These are phyloP conservation scores for Puccinia brachypodii DNA, from an alignment of 1,284 basidiomycete genomes.

Conservation along the genomic window DNA sequence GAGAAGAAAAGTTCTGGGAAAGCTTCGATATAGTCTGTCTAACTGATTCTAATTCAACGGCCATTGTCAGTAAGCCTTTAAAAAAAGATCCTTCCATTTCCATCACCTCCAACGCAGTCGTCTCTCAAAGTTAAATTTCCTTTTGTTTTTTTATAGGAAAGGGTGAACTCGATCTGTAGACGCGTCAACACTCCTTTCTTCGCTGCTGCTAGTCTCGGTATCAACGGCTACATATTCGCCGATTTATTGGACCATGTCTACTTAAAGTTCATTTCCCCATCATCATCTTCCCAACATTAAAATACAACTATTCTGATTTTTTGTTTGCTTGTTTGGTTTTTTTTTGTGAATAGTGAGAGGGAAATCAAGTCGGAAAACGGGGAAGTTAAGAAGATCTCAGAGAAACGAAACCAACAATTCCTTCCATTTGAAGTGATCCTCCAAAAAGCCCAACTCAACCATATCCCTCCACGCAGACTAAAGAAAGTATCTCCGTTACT, in stretches of 20 bases:
- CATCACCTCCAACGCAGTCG: background rate
- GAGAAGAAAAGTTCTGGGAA: conserved; percentile 38
- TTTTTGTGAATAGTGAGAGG: conserved; percentile 6
- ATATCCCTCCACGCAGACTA: conserved; percentile 69
- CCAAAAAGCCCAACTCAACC: conserved; percentile 64
- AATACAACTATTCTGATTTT: background rate
- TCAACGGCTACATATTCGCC: conserved; percentile 89
- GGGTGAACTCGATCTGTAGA: conserved; percentile 74
- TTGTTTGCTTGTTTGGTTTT: background rate
- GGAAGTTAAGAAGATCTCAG: conserved; percentile 63
- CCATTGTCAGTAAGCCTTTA: conserved; percentile 65
- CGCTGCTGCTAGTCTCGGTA: conserved; percentile 82
- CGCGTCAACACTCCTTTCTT: conserved; percentile 75
- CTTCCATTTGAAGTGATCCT: conserved; percentile 67
- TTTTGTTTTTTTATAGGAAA: conserved; percentile 62
- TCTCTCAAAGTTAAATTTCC: no score
- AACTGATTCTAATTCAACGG: conserved; percentile 31
- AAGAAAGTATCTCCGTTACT: conserved; percentile 69
- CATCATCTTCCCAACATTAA: conserved; percentile 58
- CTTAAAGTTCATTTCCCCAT: conserved; percentile 63
- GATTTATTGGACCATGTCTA: conserved; percentile 84
- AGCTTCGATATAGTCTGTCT: conserved; percentile 46
- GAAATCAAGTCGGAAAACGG: conserved; percentile 31
- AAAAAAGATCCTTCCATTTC: no score
- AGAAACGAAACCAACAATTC: conserved; percentile 68